Evolutionary conservation across 306 rosid species (phyloP), one percentile per base, ranked within the genome.

Genomic region (Malus asiatica): DNA sequence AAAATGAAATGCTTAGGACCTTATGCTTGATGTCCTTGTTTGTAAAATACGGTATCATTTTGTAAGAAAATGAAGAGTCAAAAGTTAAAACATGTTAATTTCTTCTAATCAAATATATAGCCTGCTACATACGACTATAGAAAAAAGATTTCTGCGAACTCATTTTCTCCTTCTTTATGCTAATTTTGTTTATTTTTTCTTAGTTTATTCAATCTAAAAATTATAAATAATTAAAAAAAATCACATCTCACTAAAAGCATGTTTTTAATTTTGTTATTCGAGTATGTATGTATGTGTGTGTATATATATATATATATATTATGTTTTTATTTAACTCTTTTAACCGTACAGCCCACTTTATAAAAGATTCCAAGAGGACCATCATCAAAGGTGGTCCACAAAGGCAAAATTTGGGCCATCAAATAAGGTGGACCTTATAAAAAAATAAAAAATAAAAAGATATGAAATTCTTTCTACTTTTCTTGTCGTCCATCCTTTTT

Each of bases 331-430:
- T 30, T 11, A 18, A 52, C 48, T 35, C 3, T 13, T 11, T 38
- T 20, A 1, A 6, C 48, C 11, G 45, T 10, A 44, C 46, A 62
- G 13, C 60, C 51, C 59, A 27, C 66, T 61, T 40, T 62, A 8
- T 42, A 38, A 27, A 48, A 78, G 87, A 81, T 84, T 81, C 83
- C 33, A 8, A 20, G 75, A 33, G 80, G 80, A 74, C 87, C 84
- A 70, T 46, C 20, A 35, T 35, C 19, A 22, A 42, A 70, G 42
- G 55, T 40, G 80, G 80, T 70, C 77, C 61, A 12, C 19, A 40
- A 60, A 4, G 66, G 76, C 70, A 12, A 79, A 59, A 11, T 71
- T 52, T 62, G 44, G 78, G 77, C 82, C 87, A 84, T 70, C 11
- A 77, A 73, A 77, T 11, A 57, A 46, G 64, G 25, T 52, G 66